Evolutionary conservation across 495 filamentous ascomycete species (phyloP), one percentile per base, ranked within the genome.

Genomic region (Astrothelium subdiscretum): DNA sequence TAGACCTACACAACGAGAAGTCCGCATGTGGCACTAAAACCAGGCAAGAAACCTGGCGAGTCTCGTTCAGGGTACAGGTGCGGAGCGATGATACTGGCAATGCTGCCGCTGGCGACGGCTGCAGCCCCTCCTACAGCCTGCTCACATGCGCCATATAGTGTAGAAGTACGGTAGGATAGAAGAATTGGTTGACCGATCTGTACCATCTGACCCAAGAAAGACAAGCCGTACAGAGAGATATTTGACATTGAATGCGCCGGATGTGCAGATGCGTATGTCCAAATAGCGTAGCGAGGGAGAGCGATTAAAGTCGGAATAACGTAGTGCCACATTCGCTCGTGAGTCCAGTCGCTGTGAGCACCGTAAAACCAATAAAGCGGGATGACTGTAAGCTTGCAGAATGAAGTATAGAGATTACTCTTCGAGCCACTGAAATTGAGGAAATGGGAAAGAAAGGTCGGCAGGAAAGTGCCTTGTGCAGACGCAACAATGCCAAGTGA

Each of bases 101-200:
- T 65, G 31, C 31, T 57, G 13, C 57, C 22, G 10, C 59, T 57
- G 13, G 64, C 63, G 5, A 65, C 48, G 15, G 61, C 54, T 48
- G 51, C 31, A 31, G 64, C 64, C 32, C 60, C 64, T 51, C 64
- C 60, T 6, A 66, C 54, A 20, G 64, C 60, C 31, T 66, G 60
- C 32, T 59, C 63, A 13, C 59, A 51, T 48, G 63, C 51, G 43
- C 59, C 63, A 31, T 65, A 62, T 3, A 65, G 63, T 35, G 59
- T 65, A 15, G 35, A 40, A 32, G 60, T 32, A 5, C 48, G 40
- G 29, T 63, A 59, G 44, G 22, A 31, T 10, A 65, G 35, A 15
- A 58, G 60, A n/a, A 51, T 61, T 20, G 60, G 64, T 40, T 48
- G 61, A 27, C 54, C 61, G 51, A 66, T 59, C 13, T 29, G 58